Evolutionary conservation across 352 stramenopile genomes (phyloP), one percentile per base, ranked within the genome.

Genomic region (Pythium plurisporium): DNA sequence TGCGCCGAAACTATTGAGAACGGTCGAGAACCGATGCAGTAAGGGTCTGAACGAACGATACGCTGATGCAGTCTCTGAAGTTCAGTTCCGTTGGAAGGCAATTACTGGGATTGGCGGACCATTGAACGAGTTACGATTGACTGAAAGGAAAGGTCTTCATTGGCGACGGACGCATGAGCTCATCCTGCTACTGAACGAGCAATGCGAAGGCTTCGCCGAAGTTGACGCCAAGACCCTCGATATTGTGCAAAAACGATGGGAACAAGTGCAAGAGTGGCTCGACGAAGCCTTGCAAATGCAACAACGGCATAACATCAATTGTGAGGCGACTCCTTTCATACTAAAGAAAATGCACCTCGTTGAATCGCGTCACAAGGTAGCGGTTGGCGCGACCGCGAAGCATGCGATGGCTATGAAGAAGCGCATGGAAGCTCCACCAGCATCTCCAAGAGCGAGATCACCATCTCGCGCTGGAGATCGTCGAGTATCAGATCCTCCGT

Each of bases 21-120:
- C 70, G 19, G 76, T 91, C 2, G 58, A 69, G 3, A 52, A 75
- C 22, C 65, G 64, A 25, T 91, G 81, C 64, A 82, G 64, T 42
- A 78, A 80, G 45, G 81, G 81, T 1, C 64, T 91, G 3, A 79
- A 67, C 37, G 61, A 55, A 37, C 68, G 69, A 5, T 67, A 91
- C 45, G 73, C 78, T 1, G 78, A 89, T 8, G 78, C 70, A 2
- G 78, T 91, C 0, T 72, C 78, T 0, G 79, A 74, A 9, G 73
- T 89, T 10, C 81, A 91, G 44, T 89, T 87, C 43, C 78, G 81
- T 4, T 87, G 76, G 78, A 88, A 86, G 69, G 78, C 78, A 17
- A 86, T 91, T 48, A 89, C 73, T 2, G 70, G 81, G 31, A 62
- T 44, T 7, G 74, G 84, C 27, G 81, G 81, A 0, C 76, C 76